phyloP scores from a whole-genome alignment of 805 yeast species.

The Candida wancherniae region DNA sequence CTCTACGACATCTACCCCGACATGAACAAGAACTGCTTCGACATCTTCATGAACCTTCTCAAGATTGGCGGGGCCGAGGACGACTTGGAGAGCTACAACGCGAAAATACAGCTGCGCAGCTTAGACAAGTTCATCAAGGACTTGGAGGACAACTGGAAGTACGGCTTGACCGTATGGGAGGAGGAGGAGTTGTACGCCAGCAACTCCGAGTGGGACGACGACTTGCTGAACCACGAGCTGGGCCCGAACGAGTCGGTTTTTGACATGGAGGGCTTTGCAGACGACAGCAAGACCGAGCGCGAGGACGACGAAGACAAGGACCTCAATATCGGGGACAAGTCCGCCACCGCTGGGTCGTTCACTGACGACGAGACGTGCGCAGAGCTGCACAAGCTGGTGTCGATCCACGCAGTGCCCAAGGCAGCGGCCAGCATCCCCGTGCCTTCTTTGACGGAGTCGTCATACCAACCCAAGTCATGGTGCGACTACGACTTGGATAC shows the following conservation, averaged over 20 bases:
- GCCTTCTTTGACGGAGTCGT: conserved; percentile 30
- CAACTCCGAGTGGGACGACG: conserved; percentile 4
- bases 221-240: conserved; percentile 1
- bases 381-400: no score
- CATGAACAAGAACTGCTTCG: conserved; percentile 40
- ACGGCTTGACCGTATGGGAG: conserved; percentile 46
- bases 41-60: conserved; percentile 39
- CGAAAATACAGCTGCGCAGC: conserved; percentile 28
- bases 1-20: conserved; percentile 47
- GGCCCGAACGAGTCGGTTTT: conserved; percentile 11
- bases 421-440: conserved; percentile 13
- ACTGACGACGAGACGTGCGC: not conserved
- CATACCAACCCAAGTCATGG: conserved; percentile 29
- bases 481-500: conserved; percentile 22
- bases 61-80: conserved; percentile 34
- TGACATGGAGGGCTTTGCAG: conserved; percentile 14
- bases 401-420: no score
- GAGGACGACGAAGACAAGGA: conserved; percentile 3
- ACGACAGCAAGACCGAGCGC: not conserved
- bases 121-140: conserved; percentile 30
- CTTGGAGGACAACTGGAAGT: conserved; percentile 25
- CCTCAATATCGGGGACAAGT: not conserved
- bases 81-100: conserved; percentile 19
- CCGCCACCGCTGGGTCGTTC: no score
- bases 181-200: conserved; percentile 24